Evolutionary conservation across 768 basidiomycete genomes (phyloP).

Genomic region (Mrakia gelida): DNA sequence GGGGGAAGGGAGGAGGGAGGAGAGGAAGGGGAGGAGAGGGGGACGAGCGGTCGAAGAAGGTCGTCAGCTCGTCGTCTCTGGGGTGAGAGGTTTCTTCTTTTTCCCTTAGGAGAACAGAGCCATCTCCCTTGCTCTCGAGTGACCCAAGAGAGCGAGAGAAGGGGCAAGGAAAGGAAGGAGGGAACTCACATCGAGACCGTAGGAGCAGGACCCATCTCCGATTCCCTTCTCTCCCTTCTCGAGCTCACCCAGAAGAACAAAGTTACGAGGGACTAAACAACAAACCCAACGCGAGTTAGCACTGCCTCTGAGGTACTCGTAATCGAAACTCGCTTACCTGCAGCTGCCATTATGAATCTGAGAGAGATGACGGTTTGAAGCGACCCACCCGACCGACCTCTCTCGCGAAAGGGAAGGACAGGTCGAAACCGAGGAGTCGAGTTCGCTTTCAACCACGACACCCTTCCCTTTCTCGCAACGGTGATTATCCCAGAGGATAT

Average conservation of each 20-base stretch:
- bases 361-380: neutral
- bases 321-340: neutral
- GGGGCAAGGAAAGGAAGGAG: neutral
- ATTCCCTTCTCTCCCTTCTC: conserved; percentile 99
- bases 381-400: neutral
- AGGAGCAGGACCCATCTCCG: conserved; percentile 95
- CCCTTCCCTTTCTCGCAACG: neutral
- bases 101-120: neutral
- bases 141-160: neutral
- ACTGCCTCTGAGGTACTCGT: neutral
- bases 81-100: neutral
- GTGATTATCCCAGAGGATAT: conserved; percentile 18
- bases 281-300: neutral
- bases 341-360: neutral
- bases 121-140: neutral
- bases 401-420: neutral
- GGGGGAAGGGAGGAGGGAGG: neutral
- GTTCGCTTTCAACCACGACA: neutral
- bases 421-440: neutral
- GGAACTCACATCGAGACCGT: conserved; percentile 66
- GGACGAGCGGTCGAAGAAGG: conserved; percentile 8
- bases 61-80: neutral
- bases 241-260: conserved; percentile 93
- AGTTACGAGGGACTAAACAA: conserved; percentile 81
- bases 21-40: neutral